Percentiles rank a stretch among this genome's conserved stretches.
These are phyloP conservation scores for Asclepias syriaca DNA, from an alignment of 257 asterid species.

Conservation along the genomic window DNA sequence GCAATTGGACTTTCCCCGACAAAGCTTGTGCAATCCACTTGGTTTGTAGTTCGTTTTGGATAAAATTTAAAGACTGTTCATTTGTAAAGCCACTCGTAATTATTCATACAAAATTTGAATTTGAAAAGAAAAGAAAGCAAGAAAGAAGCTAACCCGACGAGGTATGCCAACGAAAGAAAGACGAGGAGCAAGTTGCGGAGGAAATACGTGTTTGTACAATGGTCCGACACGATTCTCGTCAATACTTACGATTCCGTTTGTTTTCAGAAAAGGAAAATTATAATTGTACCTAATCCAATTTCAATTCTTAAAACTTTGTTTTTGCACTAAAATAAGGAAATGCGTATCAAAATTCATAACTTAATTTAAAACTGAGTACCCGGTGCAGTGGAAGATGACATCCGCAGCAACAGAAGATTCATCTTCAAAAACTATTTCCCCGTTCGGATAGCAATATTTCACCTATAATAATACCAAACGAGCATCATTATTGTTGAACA, in stretches of 20 bases:
- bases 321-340: no score
- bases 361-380: constrained; percentile 31
- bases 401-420: constrained; percentile 43
- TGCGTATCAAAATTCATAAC: no score
- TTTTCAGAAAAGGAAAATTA: constrained; percentile 48
- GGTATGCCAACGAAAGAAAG: constrained; percentile 57
- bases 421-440: constrained; percentile 47
- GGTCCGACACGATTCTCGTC: constrained; percentile 55
- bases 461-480: constrained; percentile 16
- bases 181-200: constrained; percentile 53
- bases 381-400: constrained; percentile 53
- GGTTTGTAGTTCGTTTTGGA: constrained; percentile 41
- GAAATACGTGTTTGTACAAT: constrained; percentile 54
- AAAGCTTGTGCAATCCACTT: constrained; percentile 54
- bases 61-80: no score
- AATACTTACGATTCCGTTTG: constrained; percentile 41
- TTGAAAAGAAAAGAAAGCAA: background rate
- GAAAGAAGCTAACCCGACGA: constrained; percentile 24
- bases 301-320: no score
- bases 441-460: constrained; percentile 31
- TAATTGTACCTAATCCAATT: constrained; percentile 35
- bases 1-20: constrained; percentile 43
- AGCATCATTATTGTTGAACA: background rate
- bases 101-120: no score
- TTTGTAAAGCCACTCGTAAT: no score